Evolutionary conservation across 129 eudicot genomes (phyloP), one percentile per base, ranked within the genome.

Genomic region (Pulicaria dysenterica): DNA sequence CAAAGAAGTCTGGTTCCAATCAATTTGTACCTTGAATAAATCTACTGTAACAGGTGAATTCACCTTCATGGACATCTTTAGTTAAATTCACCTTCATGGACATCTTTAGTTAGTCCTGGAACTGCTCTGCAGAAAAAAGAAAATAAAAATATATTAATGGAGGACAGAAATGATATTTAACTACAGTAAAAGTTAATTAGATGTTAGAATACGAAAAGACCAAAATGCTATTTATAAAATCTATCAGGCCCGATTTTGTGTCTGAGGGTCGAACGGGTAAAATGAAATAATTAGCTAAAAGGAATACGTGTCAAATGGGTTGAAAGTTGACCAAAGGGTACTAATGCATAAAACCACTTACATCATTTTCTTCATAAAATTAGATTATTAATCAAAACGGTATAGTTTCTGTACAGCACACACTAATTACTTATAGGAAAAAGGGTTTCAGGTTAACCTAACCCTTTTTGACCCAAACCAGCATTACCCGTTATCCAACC

Each of bases 61-160:
- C 80, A 85, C 74, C 86, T 75, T 75, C 80, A 70, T 67, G 63
- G 72, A 79, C 77, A 46, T 74, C 81, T 74, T 59, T 74, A 69
- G 51, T 64, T 57, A 81, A n/a, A n/a, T n/a, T n/a, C n/a, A n/a
- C n/a, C 31, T 12, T 74, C 80, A 70, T 67, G 63, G 71, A 79
- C 77, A 46, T 74, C 81, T 74, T 59, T 74, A 69, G 51, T 64
- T 57, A 81, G 67, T 78, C 82, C 80, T 16, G 71, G 61, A 42
- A 56, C 64, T 49, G 38, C 69, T 77, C 89, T 78, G 82, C 86
- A 74, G n/a, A 48, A 51, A 55, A 58, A 64, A 44, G 48, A 65
- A 68, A 76, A 58, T 34, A 38, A n/a, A 24, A 3, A 10, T 44
- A 9, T 17, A 48, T 48, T 41, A 60, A n/a, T 14, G 11, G 48